Conservation (phyloP, 208 protist species). For the Entamoeba invadens region DNA sequence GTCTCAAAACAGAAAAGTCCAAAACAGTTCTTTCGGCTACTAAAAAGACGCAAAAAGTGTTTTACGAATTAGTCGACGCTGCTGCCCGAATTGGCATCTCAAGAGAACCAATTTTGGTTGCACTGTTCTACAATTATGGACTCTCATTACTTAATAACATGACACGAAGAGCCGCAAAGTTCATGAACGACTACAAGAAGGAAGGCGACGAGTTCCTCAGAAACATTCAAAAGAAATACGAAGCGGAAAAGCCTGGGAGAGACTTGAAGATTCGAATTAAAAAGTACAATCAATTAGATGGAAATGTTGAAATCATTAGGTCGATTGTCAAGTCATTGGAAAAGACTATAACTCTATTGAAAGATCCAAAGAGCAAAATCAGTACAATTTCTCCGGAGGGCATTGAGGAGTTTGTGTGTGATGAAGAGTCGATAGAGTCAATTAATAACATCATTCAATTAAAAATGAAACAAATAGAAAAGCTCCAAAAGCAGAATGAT, state of each 20-base stretch:
- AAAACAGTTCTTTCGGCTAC: no score
- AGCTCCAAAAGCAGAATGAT: no score
- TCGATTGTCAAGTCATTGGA: not conserved
- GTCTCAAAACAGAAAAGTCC: no score
- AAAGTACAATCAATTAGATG: not conserved
- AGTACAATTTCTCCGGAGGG: no score
- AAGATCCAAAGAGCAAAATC: no score
- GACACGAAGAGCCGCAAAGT: not conserved
- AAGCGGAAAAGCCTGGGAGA: not conserved
- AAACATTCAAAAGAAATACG: not conserved
- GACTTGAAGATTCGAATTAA: not conserved
- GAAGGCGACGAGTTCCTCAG: not conserved
- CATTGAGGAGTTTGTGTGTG: no score
- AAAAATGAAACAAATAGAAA: no score
- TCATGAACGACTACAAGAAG: not conserved
- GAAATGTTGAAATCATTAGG: not conserved
- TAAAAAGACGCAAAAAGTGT: no score
- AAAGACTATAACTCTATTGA: no score
- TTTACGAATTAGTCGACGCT: no score
- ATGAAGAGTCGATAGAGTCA: no score
- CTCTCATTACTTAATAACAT: not conserved
- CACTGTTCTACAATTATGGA: not conserved
- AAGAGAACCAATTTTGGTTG: not conserved
- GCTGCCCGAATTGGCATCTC: not conserved
- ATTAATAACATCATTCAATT: no score